Evolutionary conservation across 2,329 filamentous ascomycete species (phyloP), one percentile per base, ranked within the genome.

Genomic region (Bipolaris sorokiniana): DNA sequence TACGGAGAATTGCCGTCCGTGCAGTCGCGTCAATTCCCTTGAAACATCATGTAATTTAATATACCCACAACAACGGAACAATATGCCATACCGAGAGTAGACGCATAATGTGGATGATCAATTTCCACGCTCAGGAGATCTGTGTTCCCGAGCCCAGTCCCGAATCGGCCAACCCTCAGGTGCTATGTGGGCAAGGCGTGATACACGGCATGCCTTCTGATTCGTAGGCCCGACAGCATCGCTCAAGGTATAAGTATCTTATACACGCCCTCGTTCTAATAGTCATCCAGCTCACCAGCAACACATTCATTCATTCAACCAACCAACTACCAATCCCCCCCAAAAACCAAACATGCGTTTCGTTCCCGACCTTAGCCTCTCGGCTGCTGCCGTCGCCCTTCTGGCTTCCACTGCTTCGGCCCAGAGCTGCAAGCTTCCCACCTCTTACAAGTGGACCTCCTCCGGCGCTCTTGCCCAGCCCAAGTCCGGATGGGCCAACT

Each of bases 361-460:
- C 50, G 23, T 36, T 45, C 50, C 50, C 36, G 54, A 57, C 38
- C 22, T 54, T 18, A 57, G 54, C 45, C 34, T 57, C 34, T 40
- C 54, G 22, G 50, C 54, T 18, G 54, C 45, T 36, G 54, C 54
- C 45, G 23, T 61, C 23, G 51, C 51, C 16, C 46, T 68, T 45
- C 56, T 68, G 18, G 56, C 59, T 13, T 62, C 56, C 5, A 42
- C 57, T 18, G 56, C 51, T 33, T 52, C 54, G 11, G 64, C 66
- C 9, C 69, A 69, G 44, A 58, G 40, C 28, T 88, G 85, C 74
- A 60, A 68, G 28, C 81, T 87, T 37, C 85, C 85, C 0, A 81
- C 84, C 0, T 81, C 74, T 9, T 86, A 86, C 72, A 71, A 73
- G 42, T 88, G 85, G 84, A 82, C 79, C 33, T 84, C 83, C 10